Evolutionary conservation across 176 grass and related monocot genomes (phyloP), one percentile per base, ranked within the genome.

Genomic region (Triticum urartu): DNA sequence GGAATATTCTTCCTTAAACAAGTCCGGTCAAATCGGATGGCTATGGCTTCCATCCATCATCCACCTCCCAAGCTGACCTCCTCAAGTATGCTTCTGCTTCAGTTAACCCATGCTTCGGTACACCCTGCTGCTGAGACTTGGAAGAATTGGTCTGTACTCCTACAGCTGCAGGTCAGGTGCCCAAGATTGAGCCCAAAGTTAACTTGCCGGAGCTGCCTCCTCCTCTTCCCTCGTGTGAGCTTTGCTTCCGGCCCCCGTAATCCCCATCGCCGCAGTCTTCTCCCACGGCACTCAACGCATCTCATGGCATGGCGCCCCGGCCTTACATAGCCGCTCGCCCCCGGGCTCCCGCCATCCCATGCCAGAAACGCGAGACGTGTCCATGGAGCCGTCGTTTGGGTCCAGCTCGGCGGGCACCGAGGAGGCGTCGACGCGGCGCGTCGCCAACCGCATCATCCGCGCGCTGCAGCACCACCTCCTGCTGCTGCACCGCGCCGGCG

Each of bases 391-490:
- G 33, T 12, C 80, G 10, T 15, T 52, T 64, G 40, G 9, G 64
- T 25, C 52, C 7, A 73, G 2, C 67, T 42, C 39, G 24, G 12
- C 59, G 45, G 58, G 6, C 42, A 63, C 48, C 50, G 89, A 87
- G 67, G 89, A 91, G 81, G 62, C 76, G 43, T 43, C 83, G 18
- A 80, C 84, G 18, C 87, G 87, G 42, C 89, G 87, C 25, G 87
- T 94, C 0, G 89, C 89, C 9, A 89, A 89, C 85, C 87, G 92
- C 52, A 94, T 94, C 78, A 91, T 94, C 74, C 87, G 92, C 21
- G 94, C 94, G 1, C 83, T 97, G 59, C 92, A 93, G 78, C 92
- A 94, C 88, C 90, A 88, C 34, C 85, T 97, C 43, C 88, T 35
- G 21, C 94, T 97, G 12, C 77, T 91, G 77, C 92, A 97, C 83